Base-by-base conservation (phyloP, 208 protist species). In the Polymyxa betae region DNA sequence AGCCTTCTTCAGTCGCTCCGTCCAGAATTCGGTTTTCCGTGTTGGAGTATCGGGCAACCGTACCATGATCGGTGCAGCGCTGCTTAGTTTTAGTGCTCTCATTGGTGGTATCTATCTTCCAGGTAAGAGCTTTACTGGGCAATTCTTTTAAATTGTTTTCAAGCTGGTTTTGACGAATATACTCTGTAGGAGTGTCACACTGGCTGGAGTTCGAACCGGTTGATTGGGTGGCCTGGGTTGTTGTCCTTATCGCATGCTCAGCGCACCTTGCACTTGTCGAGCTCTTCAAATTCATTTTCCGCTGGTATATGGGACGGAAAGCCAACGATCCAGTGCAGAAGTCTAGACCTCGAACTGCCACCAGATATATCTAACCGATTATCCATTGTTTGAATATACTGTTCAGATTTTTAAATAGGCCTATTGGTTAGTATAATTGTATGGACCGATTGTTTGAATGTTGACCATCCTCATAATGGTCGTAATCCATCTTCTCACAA, bases 1-100 rank as follows among this genome's bases (percentile, higher is more conserved):
- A 82, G 5, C 16, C 72, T 35, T 82, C 12, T 82, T 82, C 35
- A 82, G 72, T n/a, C n/a, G 72, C n/a, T 38, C 16, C n/a, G 72
- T 43, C 35, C 5, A 43, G 5, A 5, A 40, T 5, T 82, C 72
- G 16, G 35, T 82, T 35, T 82, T 82, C 12, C n/a, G 35, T 5
- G 35, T n/a, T 20, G 72, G 72, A 20, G n/a, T 82, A 5, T 40
- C 40, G 5, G 72, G 72, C 72, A 82, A 82, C 35, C 5, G 72
- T 5, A 5, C 40, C 5, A 82, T 82, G 72, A 43, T 82, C 40
- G n/a, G 16, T 35, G 72, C 72, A 35, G 5, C 16, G 5, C n/a
- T 82, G 35, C 12, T 82, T n/a, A 45, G 35, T 35, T 45, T 43
- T n/a, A 5, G 5, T 12, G 5, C 72, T 82, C n/a, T 82, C 16